phyloP scores from a whole-genome alignment of 352 stramenopile genomes.

The Proteromonas lacertae region DNA sequence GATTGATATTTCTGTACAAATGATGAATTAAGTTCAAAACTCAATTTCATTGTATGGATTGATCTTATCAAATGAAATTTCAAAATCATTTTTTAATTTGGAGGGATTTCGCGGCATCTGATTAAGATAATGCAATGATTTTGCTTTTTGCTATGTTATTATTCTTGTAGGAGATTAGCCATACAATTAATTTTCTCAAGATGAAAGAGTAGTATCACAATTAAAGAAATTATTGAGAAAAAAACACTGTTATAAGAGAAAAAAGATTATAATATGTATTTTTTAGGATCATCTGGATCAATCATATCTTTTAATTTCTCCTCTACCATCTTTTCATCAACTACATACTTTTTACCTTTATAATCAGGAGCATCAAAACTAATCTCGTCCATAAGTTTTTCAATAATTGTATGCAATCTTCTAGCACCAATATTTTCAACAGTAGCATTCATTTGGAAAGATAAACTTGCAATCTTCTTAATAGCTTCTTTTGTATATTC shows the following conservation, averaged over 20 bases:
- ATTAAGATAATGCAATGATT: slow-evolving; percentile 1
- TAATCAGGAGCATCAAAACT: slow-evolving; percentile 81
- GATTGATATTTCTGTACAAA: slow-evolving; percentile 18
- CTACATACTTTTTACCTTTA: slow-evolving; percentile 23
- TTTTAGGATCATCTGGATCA: slow-evolving; percentile 72
- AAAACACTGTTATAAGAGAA: no score
- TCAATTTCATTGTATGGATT: no score
- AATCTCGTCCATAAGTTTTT: slow-evolving; percentile 87
- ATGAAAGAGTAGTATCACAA: not conserved
- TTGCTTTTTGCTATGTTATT: not conserved
- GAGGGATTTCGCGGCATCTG: no score
- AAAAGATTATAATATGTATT: slow-evolving; percentile 90
- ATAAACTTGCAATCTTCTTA: slow-evolving; percentile 57
- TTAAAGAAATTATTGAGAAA: no score
- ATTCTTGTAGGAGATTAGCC: not conserved
- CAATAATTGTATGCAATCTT: slow-evolving; percentile 78
- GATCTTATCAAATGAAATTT: no score
- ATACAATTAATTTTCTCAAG: not conserved
- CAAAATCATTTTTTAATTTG: no score
- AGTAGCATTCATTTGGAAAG: slow-evolving; percentile 10
- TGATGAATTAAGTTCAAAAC: slow-evolving; percentile 10
- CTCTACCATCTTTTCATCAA: slow-evolving; percentile 67
- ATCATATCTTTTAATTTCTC: slow-evolving; percentile 62
- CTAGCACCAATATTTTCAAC: slow-evolving; percentile 81
- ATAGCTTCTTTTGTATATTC: slow-evolving; percentile 83